Evolutionary conservation across 345 rosid species (phyloP), one percentile per base, ranked within the genome.

Genomic region (Gossypium arboreum): DNA sequence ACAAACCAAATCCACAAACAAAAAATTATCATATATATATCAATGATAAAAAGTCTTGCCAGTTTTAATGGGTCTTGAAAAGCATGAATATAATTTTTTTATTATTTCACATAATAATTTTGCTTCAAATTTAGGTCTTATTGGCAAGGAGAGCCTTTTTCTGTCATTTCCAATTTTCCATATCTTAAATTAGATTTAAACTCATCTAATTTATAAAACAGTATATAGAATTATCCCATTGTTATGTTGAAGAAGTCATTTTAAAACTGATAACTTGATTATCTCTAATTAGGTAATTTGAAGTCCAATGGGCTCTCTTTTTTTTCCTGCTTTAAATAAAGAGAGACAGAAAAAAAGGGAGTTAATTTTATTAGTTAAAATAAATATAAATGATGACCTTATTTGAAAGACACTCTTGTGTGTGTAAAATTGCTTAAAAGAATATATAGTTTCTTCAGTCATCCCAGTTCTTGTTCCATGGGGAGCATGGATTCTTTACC

Each of bases 181-280:
- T 34, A 4, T 5, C 41, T 34, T 34, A 34, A 34, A 34, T 34
- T 4, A 34, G 39, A 34, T 4, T 4, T 34, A 4, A 34, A 34
- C 39, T 34, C 41, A 34, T 34, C 4, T 5, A 34, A 34, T 34
- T 7, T 34, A 47, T 47, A 47, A 34, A 47, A 47, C 51, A 47
- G 5, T 2, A 50, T 0, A 50, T 57, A 57, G 13, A 58, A 3
- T 58, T 58, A 58, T 58, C 63, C 34, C 34, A 58, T 58, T 58
- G 34, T 58, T 58, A 11, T 22, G 24, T 58, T 57, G 61, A 57
- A 57, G 29, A 12, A 57, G 61, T 57, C 61, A 58, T 58, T 58
- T 24, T 24, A 24, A 62, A 62, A 62, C 47, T 62, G 18, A 62
- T 16, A 62, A 62, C 66, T 63, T 39, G 45, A 63, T 63, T 63